These are phyloP conservation scores for Aspergillus sp. DNA, from an alignment of 2,329 filamentous ascomycete genomes.

Conservation along the genomic window DNA sequence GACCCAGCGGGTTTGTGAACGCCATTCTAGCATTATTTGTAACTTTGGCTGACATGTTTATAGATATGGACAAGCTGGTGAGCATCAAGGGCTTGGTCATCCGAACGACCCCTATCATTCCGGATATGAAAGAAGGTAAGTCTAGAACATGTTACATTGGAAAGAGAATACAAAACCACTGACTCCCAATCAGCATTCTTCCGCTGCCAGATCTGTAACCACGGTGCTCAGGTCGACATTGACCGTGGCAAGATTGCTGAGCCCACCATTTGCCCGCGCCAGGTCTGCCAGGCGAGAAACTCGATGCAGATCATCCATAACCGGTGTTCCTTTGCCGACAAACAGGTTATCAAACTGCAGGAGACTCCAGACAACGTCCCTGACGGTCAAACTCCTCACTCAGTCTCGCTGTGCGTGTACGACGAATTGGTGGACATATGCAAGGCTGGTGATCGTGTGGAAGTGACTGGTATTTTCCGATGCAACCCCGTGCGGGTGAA, in stretches of 20 bases:
- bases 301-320: slow-evolving; percentile 99
- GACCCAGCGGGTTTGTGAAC: slow-evolving; percentile 65
- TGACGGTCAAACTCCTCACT: slow-evolving; percentile 93
- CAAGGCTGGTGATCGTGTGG: slow-evolving; percentile 92
- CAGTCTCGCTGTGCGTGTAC: slow-evolving; percentile 91
- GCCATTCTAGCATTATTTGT: not conserved
- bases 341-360: slow-evolving; percentile 97
- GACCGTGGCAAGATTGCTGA: slow-evolving; percentile 95
- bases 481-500: slow-evolving; percentile 91
- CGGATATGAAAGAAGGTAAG: slow-evolving; percentile 86
- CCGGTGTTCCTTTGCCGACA: slow-evolving; percentile 87
- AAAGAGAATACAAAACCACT: not conserved
- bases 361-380: slow-evolving; percentile 94
- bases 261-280: slow-evolving; percentile 80
- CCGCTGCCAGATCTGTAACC: slow-evolving; percentile 86
- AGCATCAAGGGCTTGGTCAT: slow-evolving; percentile 95
- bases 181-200: slow-evolving; percentile 64
- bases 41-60: slow-evolving; percentile 17
- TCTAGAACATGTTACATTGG: not conserved
- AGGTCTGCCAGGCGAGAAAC: slow-evolving; percentile 75
- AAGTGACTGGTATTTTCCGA: slow-evolving; percentile 95
- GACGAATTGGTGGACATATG: slow-evolving; percentile 96
- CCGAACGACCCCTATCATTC: slow-evolving; percentile 89
- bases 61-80: slow-evolving; percentile 92
- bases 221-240: slow-evolving; percentile 82